phyloP scores from a whole-genome alignment of 2,329 filamentous ascomycete species.

The Aspergillus intermedius region DNA sequence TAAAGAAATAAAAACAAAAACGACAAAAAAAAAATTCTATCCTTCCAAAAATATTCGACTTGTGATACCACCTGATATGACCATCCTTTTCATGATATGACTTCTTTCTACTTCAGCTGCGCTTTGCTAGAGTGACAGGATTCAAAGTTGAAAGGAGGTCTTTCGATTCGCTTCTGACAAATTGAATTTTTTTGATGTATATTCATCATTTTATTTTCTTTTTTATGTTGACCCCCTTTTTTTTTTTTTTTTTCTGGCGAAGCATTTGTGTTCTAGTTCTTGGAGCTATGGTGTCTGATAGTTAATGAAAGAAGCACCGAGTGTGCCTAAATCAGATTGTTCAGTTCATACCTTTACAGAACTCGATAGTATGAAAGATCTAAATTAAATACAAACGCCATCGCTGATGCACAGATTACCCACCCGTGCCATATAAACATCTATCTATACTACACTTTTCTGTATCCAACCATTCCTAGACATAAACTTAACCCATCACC shows the following conservation, averaged over 20 bases:
- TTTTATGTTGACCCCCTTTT: conserved; percentile 2
- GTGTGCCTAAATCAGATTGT: conserved; percentile 2
- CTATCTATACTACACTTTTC: neutral
- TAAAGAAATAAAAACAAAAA: conserved; percentile 13
- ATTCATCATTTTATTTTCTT: conserved; percentile 10
- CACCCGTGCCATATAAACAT: conserved; percentile 4
- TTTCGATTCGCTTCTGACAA: neutral
- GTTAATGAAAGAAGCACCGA: conserved; percentile 8
- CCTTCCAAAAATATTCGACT: neutral
- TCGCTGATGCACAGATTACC: conserved; percentile 25
- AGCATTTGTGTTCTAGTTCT: conserved; percentile 10
- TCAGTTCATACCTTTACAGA: neutral
- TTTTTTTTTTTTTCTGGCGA: conserved; percentile 14
- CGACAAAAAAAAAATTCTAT: conserved; percentile 2
- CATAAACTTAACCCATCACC: neutral
- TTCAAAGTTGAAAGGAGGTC: neutral
- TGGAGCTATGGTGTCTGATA: conserved; percentile 4
- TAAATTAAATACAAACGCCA: conserved; percentile 11
- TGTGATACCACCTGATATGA: neutral
- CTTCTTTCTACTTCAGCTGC: neutral
- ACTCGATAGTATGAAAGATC: neutral
- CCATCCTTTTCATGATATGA: neutral
- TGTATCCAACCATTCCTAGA: neutral
- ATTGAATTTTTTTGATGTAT: conserved; percentile 23
- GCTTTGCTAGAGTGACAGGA: no score